Percentiles rank a stretch among this genome's conserved stretches.
phyloP scores from a whole-genome alignment of 164 flowering plant species.

The Piper longum region DNA sequence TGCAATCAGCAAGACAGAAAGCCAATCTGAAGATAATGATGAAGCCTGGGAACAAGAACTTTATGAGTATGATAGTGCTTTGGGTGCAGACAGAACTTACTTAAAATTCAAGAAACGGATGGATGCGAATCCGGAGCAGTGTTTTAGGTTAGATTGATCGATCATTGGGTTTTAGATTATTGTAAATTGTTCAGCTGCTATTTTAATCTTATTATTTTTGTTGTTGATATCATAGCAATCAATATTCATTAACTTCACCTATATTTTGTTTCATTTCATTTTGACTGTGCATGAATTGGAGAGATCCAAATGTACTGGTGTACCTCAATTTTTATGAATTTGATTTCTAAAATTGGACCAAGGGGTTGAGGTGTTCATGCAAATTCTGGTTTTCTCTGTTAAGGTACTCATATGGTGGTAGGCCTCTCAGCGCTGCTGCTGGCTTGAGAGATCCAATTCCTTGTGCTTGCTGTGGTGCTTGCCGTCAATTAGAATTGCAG shows the following conservation, averaged over 20 bases:
- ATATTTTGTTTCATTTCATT: no score
- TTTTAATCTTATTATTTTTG: no score
- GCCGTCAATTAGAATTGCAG: slow-evolving; percentile 77
- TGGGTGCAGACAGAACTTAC: slow-evolving; percentile 74
- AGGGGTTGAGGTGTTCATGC: not conserved
- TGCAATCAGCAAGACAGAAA: slow-evolving; percentile 27
- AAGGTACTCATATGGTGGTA: slow-evolving; percentile 73
- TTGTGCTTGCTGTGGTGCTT: slow-evolving; percentile 58
- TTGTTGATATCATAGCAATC: no score
- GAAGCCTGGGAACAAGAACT: slow-evolving; percentile 68
- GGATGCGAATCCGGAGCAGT: slow-evolving; percentile 78
- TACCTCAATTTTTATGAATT: not conserved
- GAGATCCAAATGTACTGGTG: not conserved
- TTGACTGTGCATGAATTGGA: no score
- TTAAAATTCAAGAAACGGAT: slow-evolving; percentile 78
- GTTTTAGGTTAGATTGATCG: slow-evolving; percentile 51
- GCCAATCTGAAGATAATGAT: slow-evolving; percentile 22
- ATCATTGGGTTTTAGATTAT: no score
- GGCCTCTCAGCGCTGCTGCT: slow-evolving; percentile 48
- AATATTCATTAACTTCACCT: no score
- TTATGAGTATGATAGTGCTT: slow-evolving; percentile 79
- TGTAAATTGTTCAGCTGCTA: no score
- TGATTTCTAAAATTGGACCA: not conserved
- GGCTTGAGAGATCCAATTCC: slow-evolving; percentile 26
- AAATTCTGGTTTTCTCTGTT: not conserved